Base-by-base conservation (phyloP, 2,329 filamentous ascomycete species). In the Exophiala dermatitidis region DNA sequence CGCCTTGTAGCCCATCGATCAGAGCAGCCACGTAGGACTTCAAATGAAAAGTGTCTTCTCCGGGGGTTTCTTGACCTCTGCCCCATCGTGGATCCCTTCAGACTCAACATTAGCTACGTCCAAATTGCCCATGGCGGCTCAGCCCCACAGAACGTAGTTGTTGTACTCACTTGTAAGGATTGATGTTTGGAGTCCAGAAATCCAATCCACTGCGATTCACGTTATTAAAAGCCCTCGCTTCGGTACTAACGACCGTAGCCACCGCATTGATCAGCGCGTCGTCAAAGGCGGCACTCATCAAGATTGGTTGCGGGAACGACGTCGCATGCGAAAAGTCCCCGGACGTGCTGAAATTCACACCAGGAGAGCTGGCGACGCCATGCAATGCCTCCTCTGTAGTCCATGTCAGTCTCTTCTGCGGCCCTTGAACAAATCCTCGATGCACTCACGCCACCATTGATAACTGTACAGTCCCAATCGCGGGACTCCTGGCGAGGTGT, bases 141-240 rank as follows among this genome's bases (percentile, higher is more conserved):
- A 19, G 19, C 19, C 19, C 19, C 19, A 19, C 19, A 19, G 19
- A 19, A 19, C 19, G 19, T 19, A 19, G 19, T 19, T 19, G 19
- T n/a, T 19, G 3, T 10, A 52, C 55, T 58, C 37, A 58, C 55
- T 58, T 58, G 69, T 79, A 85, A 0, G 79, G 75, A 61, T 85
- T 85, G 65, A 86, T 82, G 62, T 85, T 85, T 0, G 83, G 83
- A 0, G 83, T 82, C 77, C 80, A 85, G 63, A 74, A 82, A 63
- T 83, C 75, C 9, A 81, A 64, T 0, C 78, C 78, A 1, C 75
- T 76, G 8, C 74, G 70, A 2, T 77, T 79, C 5, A 66, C 74
- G 60, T 86, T 86, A 62, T 73, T 81, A 64, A 84, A 86, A 0
- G 83, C 82, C 37, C 84, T 73, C 0, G 80, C 81, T 63, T 87